Evolutionary conservation across 768 basidiomycete genomes (phyloP).

Genomic region (Gloeophyllum trabeum): DNA sequence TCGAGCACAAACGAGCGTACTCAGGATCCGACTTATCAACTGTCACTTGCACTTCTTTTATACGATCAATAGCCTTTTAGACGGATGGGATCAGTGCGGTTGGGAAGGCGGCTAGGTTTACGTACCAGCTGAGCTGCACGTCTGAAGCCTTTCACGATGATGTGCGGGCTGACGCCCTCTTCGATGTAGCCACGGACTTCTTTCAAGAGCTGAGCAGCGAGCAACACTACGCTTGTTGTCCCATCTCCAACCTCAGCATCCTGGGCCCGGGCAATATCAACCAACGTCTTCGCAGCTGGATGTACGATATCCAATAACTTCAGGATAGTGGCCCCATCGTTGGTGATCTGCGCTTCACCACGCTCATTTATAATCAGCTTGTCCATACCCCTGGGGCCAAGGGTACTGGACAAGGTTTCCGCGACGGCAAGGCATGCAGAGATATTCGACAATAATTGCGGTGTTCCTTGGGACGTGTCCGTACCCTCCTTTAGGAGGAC

Average conservation of each 20-base stretch:
- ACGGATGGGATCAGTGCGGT: too few relatives aligned
- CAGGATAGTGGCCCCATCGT: slow-evolving; percentile 98
- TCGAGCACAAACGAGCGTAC: slow-evolving; percentile 34
- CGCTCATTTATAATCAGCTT: slow-evolving; percentile 91
- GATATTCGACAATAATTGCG: slow-evolving; percentile 90
- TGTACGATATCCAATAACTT: slow-evolving; percentile 97
- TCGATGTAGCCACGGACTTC: slow-evolving; percentile 88
- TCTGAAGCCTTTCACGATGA: slow-evolving; percentile 95
- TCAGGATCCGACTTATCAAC: slow-evolving; percentile 86
- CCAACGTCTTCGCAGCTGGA: slow-evolving; percentile 94
- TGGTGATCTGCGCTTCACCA: slow-evolving; percentile 96
- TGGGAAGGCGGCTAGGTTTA: too few relatives aligned
- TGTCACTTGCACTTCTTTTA: slow-evolving; percentile 81
- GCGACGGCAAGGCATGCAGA: slow-evolving; percentile 91
- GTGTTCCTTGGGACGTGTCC: slow-evolving; percentile 89
- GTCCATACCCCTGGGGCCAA: slow-evolving; percentile 99
- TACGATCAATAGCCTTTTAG: slow-evolving; percentile 80
- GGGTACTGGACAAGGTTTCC: slow-evolving; percentile 83
- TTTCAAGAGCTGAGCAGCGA: slow-evolving; percentile 91
- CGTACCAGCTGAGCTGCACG: slow-evolving; percentile 78
- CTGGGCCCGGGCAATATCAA: slow-evolving; percentile 96
- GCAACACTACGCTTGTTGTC: slow-evolving; percentile 89
- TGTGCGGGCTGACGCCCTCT: slow-evolving; percentile 94
- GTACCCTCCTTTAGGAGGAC: slow-evolving; percentile 95
- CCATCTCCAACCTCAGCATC: slow-evolving; percentile 99